phyloP scores from a whole-genome alignment of 441 rosid species.

The Metrosideros polymorpha region DNA sequence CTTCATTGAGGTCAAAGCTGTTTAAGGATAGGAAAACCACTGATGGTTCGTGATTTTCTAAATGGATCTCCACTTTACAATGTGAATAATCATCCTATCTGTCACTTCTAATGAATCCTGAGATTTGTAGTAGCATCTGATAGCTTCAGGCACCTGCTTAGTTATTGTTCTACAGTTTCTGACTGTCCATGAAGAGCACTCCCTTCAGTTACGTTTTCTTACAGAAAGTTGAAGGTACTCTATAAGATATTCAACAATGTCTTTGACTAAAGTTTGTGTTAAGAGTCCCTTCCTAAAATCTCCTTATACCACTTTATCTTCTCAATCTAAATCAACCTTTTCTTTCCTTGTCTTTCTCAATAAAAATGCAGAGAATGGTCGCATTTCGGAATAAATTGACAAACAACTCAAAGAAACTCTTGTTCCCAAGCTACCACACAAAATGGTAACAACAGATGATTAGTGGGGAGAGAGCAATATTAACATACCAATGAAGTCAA shows the following conservation, averaged over 20 bases:
- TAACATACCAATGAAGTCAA: constrained; percentile 70
- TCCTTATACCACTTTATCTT: not conserved
- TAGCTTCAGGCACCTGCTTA: not conserved
- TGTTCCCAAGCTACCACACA: not conserved
- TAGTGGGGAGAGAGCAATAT: not conserved
- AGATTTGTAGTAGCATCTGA: not conserved
- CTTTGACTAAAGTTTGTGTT: not conserved
- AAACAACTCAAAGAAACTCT: not conserved
- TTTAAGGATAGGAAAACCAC: not conserved
- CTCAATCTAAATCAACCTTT: not conserved
- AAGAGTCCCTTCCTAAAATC: not conserved
- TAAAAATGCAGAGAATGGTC: not conserved
- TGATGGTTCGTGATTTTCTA: not conserved
- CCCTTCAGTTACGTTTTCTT: not conserved
- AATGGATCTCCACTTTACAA: not conserved
- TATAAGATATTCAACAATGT: not conserved
- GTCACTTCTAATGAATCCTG: not conserved
- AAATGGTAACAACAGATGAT: not conserved
- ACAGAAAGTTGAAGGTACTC: not conserved
- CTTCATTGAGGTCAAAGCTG: not conserved
- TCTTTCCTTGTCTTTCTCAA: not conserved
- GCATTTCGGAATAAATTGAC: not conserved
- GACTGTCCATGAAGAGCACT: not conserved
- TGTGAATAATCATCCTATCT: not conserved
- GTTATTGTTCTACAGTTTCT: not conserved